These are phyloP conservation scores for Toxoplasma gondii DNA, from an alignment of 169 alveolate genomes.

Conservation along the genomic window DNA sequence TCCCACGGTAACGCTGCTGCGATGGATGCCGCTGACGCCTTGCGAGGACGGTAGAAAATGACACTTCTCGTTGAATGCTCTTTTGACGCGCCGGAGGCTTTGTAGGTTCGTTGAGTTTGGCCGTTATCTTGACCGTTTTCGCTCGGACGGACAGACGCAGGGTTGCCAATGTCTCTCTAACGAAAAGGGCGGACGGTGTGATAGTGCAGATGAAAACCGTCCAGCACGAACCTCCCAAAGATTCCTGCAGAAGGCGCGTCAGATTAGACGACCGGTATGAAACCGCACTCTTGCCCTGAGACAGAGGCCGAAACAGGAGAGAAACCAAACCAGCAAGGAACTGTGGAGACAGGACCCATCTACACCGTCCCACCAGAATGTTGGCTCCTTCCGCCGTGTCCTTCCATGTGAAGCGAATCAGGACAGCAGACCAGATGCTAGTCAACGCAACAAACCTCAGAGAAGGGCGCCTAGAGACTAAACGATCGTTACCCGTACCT, in stretches of 20 bases:
- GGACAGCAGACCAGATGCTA: neutral
- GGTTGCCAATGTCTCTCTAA: slow-evolving; percentile 76
- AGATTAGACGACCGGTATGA: slow-evolving; percentile 70
- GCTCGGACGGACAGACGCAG: slow-evolving; percentile 76
- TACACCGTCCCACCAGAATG: neutral
- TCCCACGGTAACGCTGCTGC: too few relatives aligned
- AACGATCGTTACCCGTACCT: slow-evolving; percentile 50
- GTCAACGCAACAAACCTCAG: neutral
- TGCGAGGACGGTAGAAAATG: neutral
- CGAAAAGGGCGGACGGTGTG: slow-evolving; percentile 72
- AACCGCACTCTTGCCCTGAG: slow-evolving; percentile 74
- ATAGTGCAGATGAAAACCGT: slow-evolving; percentile 78
- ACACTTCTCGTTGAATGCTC: slow-evolving; percentile 33
- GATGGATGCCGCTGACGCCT: neutral
- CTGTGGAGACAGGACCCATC: neutral
- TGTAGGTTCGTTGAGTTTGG: slow-evolving; percentile 45
- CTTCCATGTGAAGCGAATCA: neutral
- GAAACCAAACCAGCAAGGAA: neutral
- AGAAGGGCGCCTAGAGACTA: neutral
- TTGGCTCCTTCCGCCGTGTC: too few relatives aligned
- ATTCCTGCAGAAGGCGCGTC: slow-evolving; percentile 69
- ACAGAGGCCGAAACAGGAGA: neutral
- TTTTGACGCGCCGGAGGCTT: slow-evolving; percentile 7
- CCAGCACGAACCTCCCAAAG: slow-evolving; percentile 69
- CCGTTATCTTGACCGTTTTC: slow-evolving; percentile 69